A percentile compares a stretch with the other conserved stretches of the same genome.
Evolutionary conservation across 1,284 basidiomycete genomes (phyloP).

Genomic region (Ustilago tritici): DNA sequence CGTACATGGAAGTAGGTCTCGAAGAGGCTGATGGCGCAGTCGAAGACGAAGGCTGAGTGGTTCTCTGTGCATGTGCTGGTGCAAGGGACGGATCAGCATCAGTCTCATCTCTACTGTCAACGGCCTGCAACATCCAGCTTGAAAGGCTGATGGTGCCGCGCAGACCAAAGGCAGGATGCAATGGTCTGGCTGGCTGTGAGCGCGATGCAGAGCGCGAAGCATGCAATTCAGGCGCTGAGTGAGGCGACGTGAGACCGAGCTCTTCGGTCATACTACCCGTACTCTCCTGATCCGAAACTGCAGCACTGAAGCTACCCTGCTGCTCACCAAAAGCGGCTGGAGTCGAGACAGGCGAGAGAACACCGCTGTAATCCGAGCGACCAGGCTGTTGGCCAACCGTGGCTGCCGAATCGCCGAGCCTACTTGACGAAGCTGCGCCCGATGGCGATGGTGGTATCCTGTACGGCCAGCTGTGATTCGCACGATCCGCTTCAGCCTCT

Average conservation of each 20-base stretch:
- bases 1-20: slow-evolving; percentile 48
- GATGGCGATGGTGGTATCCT: slow-evolving; percentile 25
- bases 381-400: slow-evolving; percentile 6
- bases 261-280: slow-evolving; percentile 26
- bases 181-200: slow-evolving; percentile 20
- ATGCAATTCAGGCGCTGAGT: slow-evolving; percentile 45
- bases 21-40: slow-evolving; percentile 41
- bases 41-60: slow-evolving; percentile 32
- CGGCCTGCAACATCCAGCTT: slow-evolving; percentile 39
- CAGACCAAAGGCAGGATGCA: slow-evolving; percentile 47
- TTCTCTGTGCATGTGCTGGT: slow-evolving; percentile 12
- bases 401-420: slow-evolving; percentile 15
- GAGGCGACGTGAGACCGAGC: slow-evolving; percentile 39
- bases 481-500: slow-evolving; percentile 34
- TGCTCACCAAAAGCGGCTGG: slow-evolving; percentile 44
- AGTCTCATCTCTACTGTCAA: slow-evolving; percentile 20
- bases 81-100: slow-evolving; percentile 4
- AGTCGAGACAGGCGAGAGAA: slow-evolving; percentile 40
- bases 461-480: slow-evolving; percentile 26
- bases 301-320: slow-evolving; percentile 29
- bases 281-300: slow-evolving; percentile 38
- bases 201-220: slow-evolving; percentile 16
- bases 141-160: slow-evolving; percentile 44
- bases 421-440: slow-evolving; percentile 13
- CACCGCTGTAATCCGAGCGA: slow-evolving; percentile 12